Conservation (phyloP, 225 moss, liverwort and hornwort species). For the Takakia lepidozioides region DNA sequence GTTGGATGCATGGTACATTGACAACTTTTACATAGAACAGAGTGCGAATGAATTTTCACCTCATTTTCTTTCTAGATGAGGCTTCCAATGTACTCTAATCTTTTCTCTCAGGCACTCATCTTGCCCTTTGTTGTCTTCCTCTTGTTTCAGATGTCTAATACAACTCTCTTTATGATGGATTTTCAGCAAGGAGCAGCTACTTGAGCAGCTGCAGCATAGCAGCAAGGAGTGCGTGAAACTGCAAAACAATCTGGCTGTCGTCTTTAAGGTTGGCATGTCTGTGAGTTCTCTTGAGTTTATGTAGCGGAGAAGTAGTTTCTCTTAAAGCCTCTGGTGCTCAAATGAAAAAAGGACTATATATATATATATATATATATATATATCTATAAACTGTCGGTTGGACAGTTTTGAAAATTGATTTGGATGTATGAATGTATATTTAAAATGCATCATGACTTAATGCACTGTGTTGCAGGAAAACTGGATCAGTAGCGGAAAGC, state of each 20-base stretch:
- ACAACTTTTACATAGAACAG: not conserved
- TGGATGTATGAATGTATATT: not conserved
- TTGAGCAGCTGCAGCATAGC: conserved; percentile 15
- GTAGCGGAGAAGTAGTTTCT: not conserved
- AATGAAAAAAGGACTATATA: too few species aligned
- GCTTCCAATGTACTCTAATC: not conserved
- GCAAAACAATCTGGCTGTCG: conserved; percentile 13
- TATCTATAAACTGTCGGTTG: too few species aligned
- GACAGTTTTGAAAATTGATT: conserved; percentile 5
- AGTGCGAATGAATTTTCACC: too few species aligned
- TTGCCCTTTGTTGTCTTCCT: not conserved
- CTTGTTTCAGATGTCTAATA: not conserved
- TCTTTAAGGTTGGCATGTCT: conserved; percentile 1
- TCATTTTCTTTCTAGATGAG: conserved; percentile 8
- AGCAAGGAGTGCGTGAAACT: conserved; percentile 17
- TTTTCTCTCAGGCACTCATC: too few species aligned
- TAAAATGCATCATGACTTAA: not conserved
- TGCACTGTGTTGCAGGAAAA: conserved; percentile 30
- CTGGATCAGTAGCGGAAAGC: conserved; percentile 50
- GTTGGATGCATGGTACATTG: conserved; percentile 24
- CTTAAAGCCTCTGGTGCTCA: not conserved
- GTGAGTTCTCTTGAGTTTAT: not conserved
- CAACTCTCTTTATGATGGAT: conserved; percentile 2
- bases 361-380: too few species aligned
- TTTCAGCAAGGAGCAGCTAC: conserved; percentile 21